Base-by-base conservation (phyloP, 2,329 filamentous ascomycete species). In the Capronia americana region DNA sequence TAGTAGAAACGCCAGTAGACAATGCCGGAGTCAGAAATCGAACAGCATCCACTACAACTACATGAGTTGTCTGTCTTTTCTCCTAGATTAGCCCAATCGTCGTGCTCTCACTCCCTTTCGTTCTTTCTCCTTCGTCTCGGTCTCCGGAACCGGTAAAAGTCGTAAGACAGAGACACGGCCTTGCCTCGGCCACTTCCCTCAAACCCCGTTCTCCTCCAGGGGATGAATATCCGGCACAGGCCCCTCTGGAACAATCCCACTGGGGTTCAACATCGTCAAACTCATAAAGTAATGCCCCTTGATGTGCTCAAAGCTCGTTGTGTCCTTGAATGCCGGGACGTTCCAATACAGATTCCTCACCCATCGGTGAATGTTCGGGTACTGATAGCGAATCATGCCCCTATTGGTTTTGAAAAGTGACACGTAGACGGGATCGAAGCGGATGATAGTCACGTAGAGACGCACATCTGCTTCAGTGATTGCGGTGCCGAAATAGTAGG, bases 401-500 rank as follows among this genome's bases (percentile, higher is more conserved):
- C 88, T 72, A 66, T 89, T 90, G 69, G 87, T 89, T 80, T 91
- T 91, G 83, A 94, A 94, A 78, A 93, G 88, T 75, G 91, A 88
- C 66, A 93, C 89, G 76, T 93, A 93, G 70, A 90, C 88, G 53
- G 84, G 79, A 70, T 92, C 89, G 69, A 90, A 90, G 1, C 88
- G 85, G 62, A 89, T 82, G 51, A 90, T 82, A 0, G 88, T 91
- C 32, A 88, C 85, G 71, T 85, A 89, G 75, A 94, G 80, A 46
- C 92, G 79, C 56, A 95, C 83, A 74, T 95, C 92, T 0, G 88
- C 90, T 79, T 96, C 92, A 0, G 92, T 95, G 68, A 95, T 79
- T 28, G 81, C 75, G 48, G 87, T 79, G 1, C 92, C 92, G 62
- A 92, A 92, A 72, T 91, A 87, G 73, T 86, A 96, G 0, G 90